Evolutionary conservation across 2,329 filamentous ascomycete genomes (phyloP), one percentile per base, ranked within the genome.

Genomic region (Sclerotinia nivalis): DNA sequence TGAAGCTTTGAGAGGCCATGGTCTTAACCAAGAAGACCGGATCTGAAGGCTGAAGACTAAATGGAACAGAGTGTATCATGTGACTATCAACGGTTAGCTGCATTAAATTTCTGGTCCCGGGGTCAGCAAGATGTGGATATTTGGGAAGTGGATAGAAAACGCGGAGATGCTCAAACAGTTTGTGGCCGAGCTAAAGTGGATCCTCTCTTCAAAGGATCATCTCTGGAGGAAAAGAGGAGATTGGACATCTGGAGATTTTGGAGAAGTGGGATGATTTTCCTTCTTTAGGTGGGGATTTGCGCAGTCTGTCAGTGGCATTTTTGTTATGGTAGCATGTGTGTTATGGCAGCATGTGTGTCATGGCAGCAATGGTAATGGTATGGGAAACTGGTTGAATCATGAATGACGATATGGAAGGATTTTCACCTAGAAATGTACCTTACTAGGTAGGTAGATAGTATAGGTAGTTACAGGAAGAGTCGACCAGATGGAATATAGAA

Each of bases 211-310:
- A 43, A 25, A 59, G 34, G 55, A 59, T 59, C 34, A 59, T 59
- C 55, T n/a, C 12, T 59, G 55, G 55, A 40, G 34, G 54, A 6
- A 56, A 43, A 40, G 34, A 59, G 55, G 55, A 40, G 55, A 59
- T 59, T 59, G 55, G 55, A 59, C 13, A 43, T 59, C 56, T 59
- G 56, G 56, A 59, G 55, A 40, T 18, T 59, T 43, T 59, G 55
- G 55, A 59, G 56, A 59, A 59, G 56, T 59, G 56, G 56, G 56
- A 59, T 59, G 56, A 22, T n/a, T 37, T 37, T 58, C n/a, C 37
- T n/a, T 22, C 37, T 58, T n/a, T 37, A 4, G 22, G 56, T 43
- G 56, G 56, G n/a, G 55, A 58, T 58, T 37, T 58, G n/a, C 34
- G 34, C 12, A 18, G 12, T 59, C 5, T 2, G 34, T 18, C n/a